These are phyloP conservation scores for Nannizziopsis arthrosporioides DNA, from an alignment of 2,329 filamentous ascomycete genomes.

Conservation along the genomic window DNA sequence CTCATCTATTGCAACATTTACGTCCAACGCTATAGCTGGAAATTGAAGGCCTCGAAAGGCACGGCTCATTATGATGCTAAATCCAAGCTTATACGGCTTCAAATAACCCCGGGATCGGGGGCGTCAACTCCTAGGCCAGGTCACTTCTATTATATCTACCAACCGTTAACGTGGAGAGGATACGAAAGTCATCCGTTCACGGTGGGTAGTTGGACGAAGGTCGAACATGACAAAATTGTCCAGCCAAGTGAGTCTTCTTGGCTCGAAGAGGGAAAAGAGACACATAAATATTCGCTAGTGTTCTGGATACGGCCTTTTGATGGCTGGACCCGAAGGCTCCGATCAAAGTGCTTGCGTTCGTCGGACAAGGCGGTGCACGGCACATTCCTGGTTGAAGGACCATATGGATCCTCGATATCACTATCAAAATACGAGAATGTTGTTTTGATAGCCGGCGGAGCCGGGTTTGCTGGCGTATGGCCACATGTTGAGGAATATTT, in stretches of 20 bases:
- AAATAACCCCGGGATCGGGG: conserved; percentile 26
- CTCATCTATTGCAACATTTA: conserved; percentile 33
- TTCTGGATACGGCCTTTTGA: conserved; percentile 38
- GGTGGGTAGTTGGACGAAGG: conserved; percentile 18
- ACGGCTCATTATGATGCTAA: conserved; percentile 29
- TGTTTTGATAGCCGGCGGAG: conserved; percentile 35
- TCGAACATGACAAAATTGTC: background rate
- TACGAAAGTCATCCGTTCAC: conserved; percentile 43
- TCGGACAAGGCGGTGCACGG: conserved; percentile 18
- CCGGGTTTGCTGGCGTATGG: conserved; percentile 34
- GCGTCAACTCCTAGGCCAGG: conserved; percentile 30
- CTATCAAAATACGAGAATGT: conserved; percentile 37
- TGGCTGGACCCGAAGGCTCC: conserved; percentile 35
- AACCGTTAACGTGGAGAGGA: conserved; percentile 27
- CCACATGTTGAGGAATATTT: conserved; percentile 24
- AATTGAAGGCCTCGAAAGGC: conserved; percentile 23
- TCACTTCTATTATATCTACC: conserved; percentile 40
- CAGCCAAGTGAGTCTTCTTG: background rate
- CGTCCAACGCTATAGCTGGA: conserved; percentile 16
- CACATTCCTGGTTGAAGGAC: conserved; percentile 36
- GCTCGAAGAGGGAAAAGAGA: background rate
- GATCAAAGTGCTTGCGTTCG: conserved; percentile 20
- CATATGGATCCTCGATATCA: conserved; percentile 34
- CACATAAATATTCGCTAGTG: conserved; percentile 19
- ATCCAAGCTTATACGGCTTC: conserved; percentile 34